These are phyloP conservation scores for Pyrenophora tritici-repentis DNA, from an alignment of 2,329 filamentous ascomycete genomes.

Conservation along the genomic window DNA sequence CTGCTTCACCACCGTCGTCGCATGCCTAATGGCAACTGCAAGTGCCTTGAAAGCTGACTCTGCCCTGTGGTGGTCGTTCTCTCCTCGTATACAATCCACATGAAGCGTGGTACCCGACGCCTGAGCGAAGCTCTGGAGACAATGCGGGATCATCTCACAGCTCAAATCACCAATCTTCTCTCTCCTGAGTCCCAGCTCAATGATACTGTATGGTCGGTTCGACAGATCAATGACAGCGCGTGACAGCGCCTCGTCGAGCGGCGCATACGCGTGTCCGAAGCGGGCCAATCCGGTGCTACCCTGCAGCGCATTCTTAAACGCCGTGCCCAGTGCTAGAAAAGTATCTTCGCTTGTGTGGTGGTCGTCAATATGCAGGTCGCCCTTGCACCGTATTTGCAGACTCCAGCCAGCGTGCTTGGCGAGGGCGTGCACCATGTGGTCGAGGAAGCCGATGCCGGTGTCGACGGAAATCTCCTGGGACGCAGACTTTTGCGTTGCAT, in stretches of 20 bases:
- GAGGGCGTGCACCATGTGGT: conserved; percentile 97
- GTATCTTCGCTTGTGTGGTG: conserved; percentile 98
- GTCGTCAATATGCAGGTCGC: conserved; percentile 96
- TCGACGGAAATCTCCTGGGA: conserved; percentile 85
- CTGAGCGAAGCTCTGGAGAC: conserved; percentile 90
- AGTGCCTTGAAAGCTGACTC: conserved; percentile 98
- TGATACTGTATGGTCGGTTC: conserved; percentile 84
- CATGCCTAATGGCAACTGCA: conserved; percentile 80
- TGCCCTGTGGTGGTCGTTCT: conserved; percentile 94
- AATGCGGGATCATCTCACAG: conserved; percentile 94
- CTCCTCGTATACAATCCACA: conserved; percentile 86
- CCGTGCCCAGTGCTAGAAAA: conserved; percentile 85
- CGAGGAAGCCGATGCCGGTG: conserved; percentile 95
- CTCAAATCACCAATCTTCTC: conserved; percentile 94
- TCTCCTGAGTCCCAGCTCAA: conserved; percentile 81
- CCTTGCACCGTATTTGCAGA: conserved; percentile 78
- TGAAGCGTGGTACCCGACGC: conserved; percentile 90
- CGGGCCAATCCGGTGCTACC: conserved; percentile 80
- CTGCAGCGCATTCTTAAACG: conserved; percentile 81
- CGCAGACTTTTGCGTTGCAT: conserved; percentile 83
- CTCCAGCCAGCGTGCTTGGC: conserved; percentile 97
- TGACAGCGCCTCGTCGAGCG: conserved; percentile 92
- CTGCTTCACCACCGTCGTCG: conserved; percentile 74
- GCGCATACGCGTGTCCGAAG: conserved; percentile 90
- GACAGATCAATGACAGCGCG: conserved; percentile 94